Conservation (phyloP, 2,329 filamentous ascomycete species). For the Epichloe brachyelytri region DNA sequence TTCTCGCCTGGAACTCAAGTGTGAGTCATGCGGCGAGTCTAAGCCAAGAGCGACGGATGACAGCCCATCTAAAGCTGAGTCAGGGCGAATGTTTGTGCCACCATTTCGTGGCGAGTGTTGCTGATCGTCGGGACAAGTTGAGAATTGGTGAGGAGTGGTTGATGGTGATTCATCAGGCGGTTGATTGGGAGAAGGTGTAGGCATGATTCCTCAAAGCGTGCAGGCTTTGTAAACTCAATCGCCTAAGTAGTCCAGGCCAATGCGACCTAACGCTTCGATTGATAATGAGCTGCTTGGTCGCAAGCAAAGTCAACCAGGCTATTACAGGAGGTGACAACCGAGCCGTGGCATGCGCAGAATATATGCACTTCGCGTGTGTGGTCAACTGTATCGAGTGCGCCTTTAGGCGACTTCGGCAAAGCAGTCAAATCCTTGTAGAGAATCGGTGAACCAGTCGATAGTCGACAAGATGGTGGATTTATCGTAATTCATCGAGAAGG, state of each 20-base stretch:
- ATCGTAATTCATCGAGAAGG: constrained; percentile 2
- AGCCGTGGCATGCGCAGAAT: not conserved
- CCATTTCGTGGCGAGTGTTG: constrained; percentile 15
- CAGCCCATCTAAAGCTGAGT: constrained; percentile 10
- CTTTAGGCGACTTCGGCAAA: not conserved
- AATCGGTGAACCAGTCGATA: not conserved
- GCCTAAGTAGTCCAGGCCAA: not conserved
- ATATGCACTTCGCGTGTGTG: not conserved
- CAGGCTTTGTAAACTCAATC: not conserved
- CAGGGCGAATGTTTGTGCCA: constrained; percentile 11
- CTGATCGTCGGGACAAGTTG: constrained; percentile 31
- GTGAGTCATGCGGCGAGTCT: not conserved
- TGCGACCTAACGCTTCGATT: not conserved
- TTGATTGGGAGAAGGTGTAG: constrained; percentile 32
- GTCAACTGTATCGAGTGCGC: not conserved
- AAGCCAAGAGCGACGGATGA: constrained; percentile 11
- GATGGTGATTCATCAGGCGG: constrained; percentile 23
- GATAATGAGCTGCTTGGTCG: not conserved
- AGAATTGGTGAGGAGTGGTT: constrained; percentile 24
- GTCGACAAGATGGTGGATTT: not conserved
- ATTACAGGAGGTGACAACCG: too few relatives aligned
- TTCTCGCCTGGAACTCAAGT: not conserved
- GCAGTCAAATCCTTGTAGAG: not conserved
- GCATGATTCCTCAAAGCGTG: constrained; percentile 21
- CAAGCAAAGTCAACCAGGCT: not conserved